These are phyloP conservation scores for Rosa rugosa DNA, from an alignment of 306 rosid genomes.

Conservation along the genomic window DNA sequence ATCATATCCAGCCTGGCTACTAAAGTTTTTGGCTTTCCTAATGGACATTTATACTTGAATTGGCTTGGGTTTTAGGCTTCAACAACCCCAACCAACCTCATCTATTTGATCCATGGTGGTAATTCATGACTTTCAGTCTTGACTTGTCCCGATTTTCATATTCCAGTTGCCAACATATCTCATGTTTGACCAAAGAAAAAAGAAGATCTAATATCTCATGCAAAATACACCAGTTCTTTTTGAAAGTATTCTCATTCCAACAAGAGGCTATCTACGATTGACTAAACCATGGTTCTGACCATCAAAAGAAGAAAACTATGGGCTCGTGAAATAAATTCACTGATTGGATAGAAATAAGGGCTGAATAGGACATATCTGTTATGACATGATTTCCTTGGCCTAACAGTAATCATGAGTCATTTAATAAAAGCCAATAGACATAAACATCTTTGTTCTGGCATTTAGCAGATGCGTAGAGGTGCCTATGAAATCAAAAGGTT, in stretches of 20 bases:
- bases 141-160: no score
- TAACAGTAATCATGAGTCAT: neutral
- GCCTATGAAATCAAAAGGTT: neutral
- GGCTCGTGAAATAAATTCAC: neutral
- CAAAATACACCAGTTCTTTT: neutral
- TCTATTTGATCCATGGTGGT: no score
- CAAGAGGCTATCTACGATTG: neutral
- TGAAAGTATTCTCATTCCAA: neutral
- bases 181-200: no score
- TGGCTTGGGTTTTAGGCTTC: neutral
- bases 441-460: neutral
- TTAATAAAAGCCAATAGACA: neutral
- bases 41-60: neutral
- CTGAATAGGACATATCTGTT: neutral
- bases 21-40: neutral
- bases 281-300: neutral
- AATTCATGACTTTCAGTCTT: no score
- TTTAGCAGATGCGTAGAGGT: neutral
- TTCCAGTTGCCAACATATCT: neutral
- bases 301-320: neutral
- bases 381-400: slow-evolving; percentile 9
- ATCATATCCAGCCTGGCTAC: neutral
- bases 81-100: neutral
- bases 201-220: neutral
- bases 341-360: neutral